Evolutionary conservation across 2,329 filamentous ascomycete species (phyloP), one percentile per base, ranked within the genome.

Genomic region (Hypoxylon sp.): DNA sequence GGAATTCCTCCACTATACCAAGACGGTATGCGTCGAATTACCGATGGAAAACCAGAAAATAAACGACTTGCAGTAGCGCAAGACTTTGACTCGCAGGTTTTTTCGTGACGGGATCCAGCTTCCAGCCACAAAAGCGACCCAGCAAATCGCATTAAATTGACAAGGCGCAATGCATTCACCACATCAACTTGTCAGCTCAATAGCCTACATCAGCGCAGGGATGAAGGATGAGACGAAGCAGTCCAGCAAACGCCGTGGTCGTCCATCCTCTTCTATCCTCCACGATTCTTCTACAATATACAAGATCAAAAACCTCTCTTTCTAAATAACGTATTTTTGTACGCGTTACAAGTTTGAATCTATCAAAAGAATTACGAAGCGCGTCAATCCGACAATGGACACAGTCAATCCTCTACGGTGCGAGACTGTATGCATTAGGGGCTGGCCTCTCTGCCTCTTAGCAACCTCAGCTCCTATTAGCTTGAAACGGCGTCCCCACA

Each of bases 81-180:
- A 50, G 8, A 42, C 46, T 44, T 61, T 52, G 42, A 61, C 49
- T 67, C 20, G 46, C 50, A 53, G 26, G 48, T 48, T 52, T 44
- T n/a, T 60, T 56, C 30, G 42, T 53, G 40, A 60, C 24, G 57
- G 48, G 61, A 65, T 60, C 59, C 28, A 45, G 28, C 26, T 40
- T 61, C 61, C 62, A 68, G 66, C 66, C 66, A 68, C 66, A 58
- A 51, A 55, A 40, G 33, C 59, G 59, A 66, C 4, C 66, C 63
- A 32, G 53, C 63, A 61, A 68, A 64, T 68, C 20, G 62, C 36
- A 55, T 65, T 42, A 28, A 50, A 33, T n/a, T 30, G 33, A 46
- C 63, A 64, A 66, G 66, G 65, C 62, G 65, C 52, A 68, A 61
- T 68, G 45, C 57, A 42, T 52, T 48, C 22, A 28, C 33, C 20